Evolutionary conservation across 768 basidiomycete species (phyloP).

Genomic region (Termitomyces sp.): DNA sequence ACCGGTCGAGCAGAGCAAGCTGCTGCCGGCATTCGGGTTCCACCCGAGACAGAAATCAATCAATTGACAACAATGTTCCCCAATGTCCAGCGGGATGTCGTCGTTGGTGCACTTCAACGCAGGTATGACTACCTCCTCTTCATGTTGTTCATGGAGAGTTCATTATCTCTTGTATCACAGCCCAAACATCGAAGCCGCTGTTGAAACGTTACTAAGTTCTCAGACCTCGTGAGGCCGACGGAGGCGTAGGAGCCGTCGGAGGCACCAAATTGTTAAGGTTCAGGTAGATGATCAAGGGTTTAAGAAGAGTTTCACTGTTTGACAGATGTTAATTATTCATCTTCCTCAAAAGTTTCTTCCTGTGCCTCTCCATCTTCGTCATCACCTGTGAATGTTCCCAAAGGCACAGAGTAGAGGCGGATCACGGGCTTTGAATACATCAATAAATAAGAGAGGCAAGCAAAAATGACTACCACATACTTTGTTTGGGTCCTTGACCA

Average conservation of each 20-base stretch:
- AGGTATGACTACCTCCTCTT: conserved; percentile 45
- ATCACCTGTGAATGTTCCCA: conserved; percentile 78
- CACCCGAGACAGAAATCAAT: conserved; percentile 71
- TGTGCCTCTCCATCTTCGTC: conserved; percentile 53
- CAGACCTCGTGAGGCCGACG: conserved; percentile 9
- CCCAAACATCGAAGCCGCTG: conserved; percentile 76
- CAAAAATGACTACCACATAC: conserved; percentile 38
- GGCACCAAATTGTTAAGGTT: conserved; percentile 7
- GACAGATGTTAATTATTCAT: conserved; percentile 26
- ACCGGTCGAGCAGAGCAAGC: conserved; percentile 60
- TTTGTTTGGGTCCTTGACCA: conserved; percentile 98
- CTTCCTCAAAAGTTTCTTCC: conserved; percentile 33
- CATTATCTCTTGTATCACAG: conserved; percentile 31
- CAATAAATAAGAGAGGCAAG: neutral
- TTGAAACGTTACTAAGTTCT: conserved; percentile 69
- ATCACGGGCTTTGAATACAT: conserved; percentile 72
- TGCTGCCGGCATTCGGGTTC: conserved; percentile 59
- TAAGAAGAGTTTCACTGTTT: conserved; percentile 9
- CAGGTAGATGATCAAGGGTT: conserved; percentile 14
- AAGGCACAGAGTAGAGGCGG: conserved; percentile 90
- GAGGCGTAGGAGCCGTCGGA: neutral
- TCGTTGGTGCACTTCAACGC: conserved; percentile 76
- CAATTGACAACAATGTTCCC: conserved; percentile 84
- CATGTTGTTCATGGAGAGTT: neutral
- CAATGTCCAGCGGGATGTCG: conserved; percentile 63